Evolutionary conservation across 2,329 filamentous ascomycete species (phyloP), one percentile per base, ranked within the genome.

Genomic region (Bipolaris victoriae): DNA sequence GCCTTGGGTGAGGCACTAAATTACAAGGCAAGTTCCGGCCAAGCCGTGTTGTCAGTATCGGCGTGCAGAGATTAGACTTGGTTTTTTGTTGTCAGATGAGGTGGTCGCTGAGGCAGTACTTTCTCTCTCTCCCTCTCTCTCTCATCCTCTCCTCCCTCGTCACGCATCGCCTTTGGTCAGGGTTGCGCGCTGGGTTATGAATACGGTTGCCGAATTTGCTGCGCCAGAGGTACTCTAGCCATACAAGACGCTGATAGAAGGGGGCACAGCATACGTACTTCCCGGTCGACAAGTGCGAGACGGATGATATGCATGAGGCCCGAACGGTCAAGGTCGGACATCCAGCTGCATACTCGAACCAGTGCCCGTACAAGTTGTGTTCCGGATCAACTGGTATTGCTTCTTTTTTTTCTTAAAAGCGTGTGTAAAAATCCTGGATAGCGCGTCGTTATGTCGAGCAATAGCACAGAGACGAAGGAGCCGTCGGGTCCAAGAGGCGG

Each of bases 11-110:
- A 59, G 57, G 57, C 16, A 47, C 52, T 48, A 47, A 24, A 43
- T 47, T 35, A 16, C 5, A 36, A 33, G 56, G 53, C 29, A 20
- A 48, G 56, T 18, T 52, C 41, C 39, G 54, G 56, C 60, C 55
- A 62, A 57, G 50, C 49, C 56, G 52, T 59, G 35, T 58, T 65
- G 47, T 51, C 47, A 51, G 48, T 55, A 53, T 65, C 20, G 52
- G 59, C 46, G 51, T 63, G 58, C 57, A 63, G 45, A 50, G 49
- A 40, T 46, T 52, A 54, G 41, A 35, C 58, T 67, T 67, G 64
- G 63, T 40, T 31, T 36, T 36, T 52, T 16, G 16, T 33, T 52
- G 54, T 58, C 55, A 58, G 51, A 60, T 61, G 63, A 66, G 49
- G 46, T 59, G 52, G 49, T 55, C 36, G 54, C 18, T 37, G 41